These are phyloP conservation scores for Leccinum broughii DNA, from an alignment of 768 basidiomycete species.

Conservation along the genomic window DNA sequence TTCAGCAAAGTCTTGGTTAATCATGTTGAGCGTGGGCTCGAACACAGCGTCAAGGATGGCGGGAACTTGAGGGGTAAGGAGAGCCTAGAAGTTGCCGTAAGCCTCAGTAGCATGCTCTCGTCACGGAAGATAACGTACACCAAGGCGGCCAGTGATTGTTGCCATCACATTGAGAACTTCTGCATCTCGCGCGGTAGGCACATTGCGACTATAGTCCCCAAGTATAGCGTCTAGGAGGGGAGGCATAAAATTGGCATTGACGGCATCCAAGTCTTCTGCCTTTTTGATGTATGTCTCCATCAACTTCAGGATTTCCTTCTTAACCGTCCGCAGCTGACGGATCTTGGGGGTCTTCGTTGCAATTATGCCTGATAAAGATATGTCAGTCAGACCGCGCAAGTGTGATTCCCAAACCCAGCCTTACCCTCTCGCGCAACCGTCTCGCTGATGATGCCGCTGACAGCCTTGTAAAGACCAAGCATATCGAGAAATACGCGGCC, in stretches of 20 bases:
- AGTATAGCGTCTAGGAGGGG: conserved; percentile 94
- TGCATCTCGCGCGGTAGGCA: conserved; percentile 90
- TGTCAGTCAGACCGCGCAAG: conserved; percentile 5
- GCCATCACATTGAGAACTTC: conserved; percentile 98
- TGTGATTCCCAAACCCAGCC: conserved; percentile 20
- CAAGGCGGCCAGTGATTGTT: conserved; percentile 85
- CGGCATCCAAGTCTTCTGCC: conserved; percentile 93
- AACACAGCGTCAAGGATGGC: conserved; percentile 97
- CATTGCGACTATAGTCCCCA: conserved; percentile 95
- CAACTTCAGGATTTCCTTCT: conserved; percentile 95
- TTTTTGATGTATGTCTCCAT: conserved; percentile 98
- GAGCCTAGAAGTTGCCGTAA: conserved; percentile 46
- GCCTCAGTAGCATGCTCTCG: conserved; percentile 8
- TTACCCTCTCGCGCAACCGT: conserved; percentile 83
- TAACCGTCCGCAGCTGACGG: conserved; percentile 90
- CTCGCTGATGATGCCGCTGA: conserved; percentile 94
- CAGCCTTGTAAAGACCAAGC: conserved; percentile 97
- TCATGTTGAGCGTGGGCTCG: conserved; percentile 96
- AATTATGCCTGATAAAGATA: conserved; percentile 61
- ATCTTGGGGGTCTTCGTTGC: conserved; percentile 98
- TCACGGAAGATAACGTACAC: conserved; percentile 53
- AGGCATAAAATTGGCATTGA: conserved; percentile 91
- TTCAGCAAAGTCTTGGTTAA: conserved; percentile 99
- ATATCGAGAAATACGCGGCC: conserved; percentile 96
- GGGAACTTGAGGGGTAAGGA: conserved; percentile 91